Evolutionary conservation across 1,284 basidiomycete genomes (phyloP), one percentile per base, ranked within the genome.

Genomic region (Malassezia slooffiae): DNA sequence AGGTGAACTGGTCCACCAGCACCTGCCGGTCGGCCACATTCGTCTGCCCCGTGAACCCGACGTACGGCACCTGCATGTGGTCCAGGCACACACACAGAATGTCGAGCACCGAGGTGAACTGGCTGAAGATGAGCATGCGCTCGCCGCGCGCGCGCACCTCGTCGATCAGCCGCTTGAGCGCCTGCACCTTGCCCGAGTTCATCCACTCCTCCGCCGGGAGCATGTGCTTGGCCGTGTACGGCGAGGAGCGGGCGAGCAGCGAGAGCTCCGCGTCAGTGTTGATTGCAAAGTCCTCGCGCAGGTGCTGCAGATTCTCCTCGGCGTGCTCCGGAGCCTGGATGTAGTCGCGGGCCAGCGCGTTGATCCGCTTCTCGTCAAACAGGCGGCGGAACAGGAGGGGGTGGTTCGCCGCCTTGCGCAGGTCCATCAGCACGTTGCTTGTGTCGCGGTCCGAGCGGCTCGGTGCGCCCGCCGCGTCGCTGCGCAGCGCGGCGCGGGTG

Each of bases 1-100:
- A 84, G n/a, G 85, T 90, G 71, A 96, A 97, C 67, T 93, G 83
- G 63, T 99, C 93, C 0, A 97, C 91, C 4, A 97, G 71, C 6
- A 81, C 79, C 71, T 97, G 93, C 13, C 93, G 79, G 42, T 89
- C 81, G 62, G 90, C 88, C 15, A 97, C 93, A 33, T 85, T 80
- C 0, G 93, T 99, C 40, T 83, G 82, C 1, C 93, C 93, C 0
- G 93, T 96, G 40, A 99, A 76, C n/a, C 91, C 73, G 23, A 88
- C 77, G 70, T 80, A 95, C 53, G 79, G 80, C 60, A 85, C 77
- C n/a, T 77, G 74, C 67, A 79, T 76, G 49, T 83, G 75, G 41
- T 82, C 80, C 22, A 99, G 74, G 9, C 91, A 78, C n/a, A 80
- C 79, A 72, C 87, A 80, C 4, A 97, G 75, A 58, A 97, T 95